These are phyloP conservation scores for Waltiozyma sp. DNA, from an alignment of 1,139 yeast species.

Conservation along the genomic window DNA sequence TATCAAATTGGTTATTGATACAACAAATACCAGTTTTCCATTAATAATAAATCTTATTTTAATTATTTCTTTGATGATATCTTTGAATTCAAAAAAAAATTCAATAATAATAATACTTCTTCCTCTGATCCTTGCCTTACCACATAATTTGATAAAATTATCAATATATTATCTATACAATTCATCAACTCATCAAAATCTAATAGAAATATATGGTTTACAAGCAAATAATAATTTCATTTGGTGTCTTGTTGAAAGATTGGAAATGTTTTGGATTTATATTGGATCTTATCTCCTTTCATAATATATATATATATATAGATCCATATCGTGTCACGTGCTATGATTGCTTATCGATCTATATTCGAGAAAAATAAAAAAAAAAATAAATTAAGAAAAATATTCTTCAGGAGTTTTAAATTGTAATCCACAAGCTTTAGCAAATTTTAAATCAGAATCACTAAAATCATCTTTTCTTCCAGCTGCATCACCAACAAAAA, in stretches of 20 bases:
- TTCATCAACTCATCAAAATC: background rate
- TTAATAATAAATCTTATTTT: background rate
- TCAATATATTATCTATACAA: background rate
- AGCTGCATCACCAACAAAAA: slow-evolving; percentile 93
- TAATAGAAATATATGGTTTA: background rate
- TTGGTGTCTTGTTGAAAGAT: slow-evolving; percentile 4
- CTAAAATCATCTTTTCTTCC: slow-evolving; percentile 70
- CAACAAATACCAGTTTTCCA: too few relatives aligned
- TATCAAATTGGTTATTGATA: too few relatives aligned
- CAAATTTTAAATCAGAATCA: slow-evolving; percentile 66
- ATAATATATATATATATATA: too few relatives aligned
- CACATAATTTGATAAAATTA: too few relatives aligned
- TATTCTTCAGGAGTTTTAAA: slow-evolving; percentile 58
- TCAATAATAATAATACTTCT: background rate
- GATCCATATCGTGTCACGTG: too few relatives aligned
- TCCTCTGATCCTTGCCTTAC: background rate
- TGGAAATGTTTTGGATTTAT: background rate
- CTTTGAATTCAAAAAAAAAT: too few relatives aligned
- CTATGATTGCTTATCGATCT: too few relatives aligned
- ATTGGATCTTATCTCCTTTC: background rate
- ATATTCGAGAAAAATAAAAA: too few relatives aligned
- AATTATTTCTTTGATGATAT: too few relatives aligned
- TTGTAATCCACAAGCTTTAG: slow-evolving; percentile 37
- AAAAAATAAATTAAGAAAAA: slow-evolving; percentile 7
- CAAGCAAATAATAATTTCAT: background rate